These are phyloP conservation scores for Ambrosiella xylebori DNA, from an alignment of 2,329 filamentous ascomycete genomes.

Conservation along the genomic window DNA sequence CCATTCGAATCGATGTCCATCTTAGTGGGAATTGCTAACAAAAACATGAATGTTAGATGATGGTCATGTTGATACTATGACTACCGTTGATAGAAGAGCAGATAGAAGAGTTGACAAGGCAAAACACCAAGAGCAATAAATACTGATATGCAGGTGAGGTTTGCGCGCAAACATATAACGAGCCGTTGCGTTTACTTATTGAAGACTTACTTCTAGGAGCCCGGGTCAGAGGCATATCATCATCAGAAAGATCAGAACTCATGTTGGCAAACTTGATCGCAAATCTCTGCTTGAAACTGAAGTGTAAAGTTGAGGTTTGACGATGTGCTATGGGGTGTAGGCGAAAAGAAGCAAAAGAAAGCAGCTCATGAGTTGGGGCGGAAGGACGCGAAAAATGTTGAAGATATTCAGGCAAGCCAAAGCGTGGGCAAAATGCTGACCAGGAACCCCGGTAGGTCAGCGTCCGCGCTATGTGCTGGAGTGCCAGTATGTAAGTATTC, in stretches of 20 bases:
- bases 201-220: conserved; percentile 38
- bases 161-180: conserved; percentile 13
- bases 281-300: background rate
- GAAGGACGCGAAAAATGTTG: conserved; percentile 16
- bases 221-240: conserved; percentile 60
- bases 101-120: conserved; percentile 2
- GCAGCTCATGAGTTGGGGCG: conserved; percentile 18
- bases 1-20: conserved; percentile 49
- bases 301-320: background rate
- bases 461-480: background rate
- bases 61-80: background rate
- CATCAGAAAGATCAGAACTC: conserved; percentile 40
- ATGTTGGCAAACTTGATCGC: conserved; percentile 14
- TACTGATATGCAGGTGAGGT: background rate
- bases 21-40: conserved; percentile 17
- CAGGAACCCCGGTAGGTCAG: conserved; percentile 1
- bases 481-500: background rate
- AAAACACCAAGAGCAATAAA: background rate
- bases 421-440: conserved; percentile 3
- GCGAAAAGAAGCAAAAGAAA: conserved; percentile 22
- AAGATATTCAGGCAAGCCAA: conserved; percentile 2
- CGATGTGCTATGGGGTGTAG: conserved; percentile 5
- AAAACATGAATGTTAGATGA: background rate
- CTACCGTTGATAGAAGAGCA: background rate
- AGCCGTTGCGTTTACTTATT: background rate